Evolutionary conservation across 2,329 filamentous ascomycete genomes (phyloP), one percentile per base, ranked within the genome.

Genomic region (Sporothrix globosa): DNA sequence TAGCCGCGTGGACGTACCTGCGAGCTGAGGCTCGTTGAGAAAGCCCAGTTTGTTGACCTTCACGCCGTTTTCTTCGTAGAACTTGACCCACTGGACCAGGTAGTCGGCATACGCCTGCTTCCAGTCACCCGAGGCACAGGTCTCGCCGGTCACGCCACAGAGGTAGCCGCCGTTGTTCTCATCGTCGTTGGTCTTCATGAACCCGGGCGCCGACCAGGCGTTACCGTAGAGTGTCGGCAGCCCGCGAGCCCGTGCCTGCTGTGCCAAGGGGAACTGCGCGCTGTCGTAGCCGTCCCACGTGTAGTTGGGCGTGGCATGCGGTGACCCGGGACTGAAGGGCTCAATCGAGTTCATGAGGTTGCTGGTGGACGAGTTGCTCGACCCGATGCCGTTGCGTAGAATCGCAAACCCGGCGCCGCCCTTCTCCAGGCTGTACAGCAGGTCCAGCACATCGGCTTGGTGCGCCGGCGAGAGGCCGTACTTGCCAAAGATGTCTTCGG

Each of bases 111-210:
- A 61, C 6, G 58, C 58, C 19, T 61, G 58, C 58, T 61, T 61
- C 58, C 58, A 61, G 58, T 61, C 58, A 3, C 58, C 58, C n/a
- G 58, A 61, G n/a, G 39, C 58, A 44, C 58, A 61, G n/a, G n/a
- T 21, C 14, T 46, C 58, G 58, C 34, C 58, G 9, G 34, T 46
- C 10, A 58, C 54, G 2, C 58, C 58, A 39, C 58, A 61, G 10
- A 61, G 19, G 58, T 46, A 61, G n/a, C 58, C 58, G n/a, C 58
- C 58, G 9, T 61, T 61, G 39, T 61, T 61, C 27, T 61, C 58
- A n/a, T 61, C 58, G 58, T 61, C 58, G 19, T 61, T 61, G 4
- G 58, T 46, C n/a, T 61, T 61, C 58, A 61, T 61, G 34, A 14
- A 61, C 10, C 58, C 58, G 3, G 58, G 58, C 58, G 58, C 58